Evolutionary conservation across 2,329 filamentous ascomycete species (phyloP), one percentile per base, ranked within the genome.

Genomic region (Penicillium vulpinum): DNA sequence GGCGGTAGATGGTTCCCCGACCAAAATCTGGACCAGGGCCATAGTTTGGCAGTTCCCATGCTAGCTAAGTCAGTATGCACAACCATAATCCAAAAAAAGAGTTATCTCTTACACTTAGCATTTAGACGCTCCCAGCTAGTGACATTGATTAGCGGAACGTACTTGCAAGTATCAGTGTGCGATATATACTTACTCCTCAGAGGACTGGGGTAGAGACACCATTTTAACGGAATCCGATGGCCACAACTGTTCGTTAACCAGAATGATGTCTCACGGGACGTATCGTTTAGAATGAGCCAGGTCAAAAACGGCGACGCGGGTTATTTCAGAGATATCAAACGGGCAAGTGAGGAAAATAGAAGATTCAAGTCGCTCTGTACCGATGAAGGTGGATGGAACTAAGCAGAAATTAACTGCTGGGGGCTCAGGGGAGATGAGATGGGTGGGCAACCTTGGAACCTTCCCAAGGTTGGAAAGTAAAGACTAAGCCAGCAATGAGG

Each of bases 1-100:
- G 39, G 9, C 10, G n/a, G 38, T 45, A 51, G 16, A 33, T 50
- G 5, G 21, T 51, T 4, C 46, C 29, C 8, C 36, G 28, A 13
- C 18, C 21, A 21, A 44, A 51, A 15, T 29, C 49, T 18, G 49
- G 52, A 38, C 45, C 29, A 5, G 52, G 52, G 15, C 52, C 52
- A 7, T 55, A 55, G 21, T 55, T 22, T 0, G 52, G 52, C 9
- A 55, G 36, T 18, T 49, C 52, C 52, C 52, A 55, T 35, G 52
- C 52, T 55, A 26, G 4, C 9, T 6, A 50, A n/a, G 22, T 51
- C 15, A 51, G 52, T 33, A 16, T 5, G 3, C 18, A 28, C 1
- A 45, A 4, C 24, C n/a, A 50, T 29, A 18, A 10, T 22, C 8
- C 13, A 31, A 13, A 36, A 5, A 2, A 13, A 15, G 18, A 5